Conservation (phyloP, 352 stramenopile species). For the Paralagenidium karlingii region DNA sequence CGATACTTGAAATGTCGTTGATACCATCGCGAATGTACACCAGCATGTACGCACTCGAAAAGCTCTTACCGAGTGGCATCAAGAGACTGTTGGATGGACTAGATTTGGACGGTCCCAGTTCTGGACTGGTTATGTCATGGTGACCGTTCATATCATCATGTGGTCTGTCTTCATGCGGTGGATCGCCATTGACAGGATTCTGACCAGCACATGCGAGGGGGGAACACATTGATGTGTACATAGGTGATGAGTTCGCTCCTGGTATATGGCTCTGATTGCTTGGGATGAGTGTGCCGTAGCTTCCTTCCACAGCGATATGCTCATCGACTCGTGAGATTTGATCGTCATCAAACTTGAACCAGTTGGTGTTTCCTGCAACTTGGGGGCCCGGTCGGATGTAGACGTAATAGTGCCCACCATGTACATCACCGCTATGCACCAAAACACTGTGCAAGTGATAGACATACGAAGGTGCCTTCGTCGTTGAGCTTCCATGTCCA, state of each 20-base stretch:
- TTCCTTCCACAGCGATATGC: conserved; percentile 56
- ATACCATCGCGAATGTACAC: conserved; percentile 72
- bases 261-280: conserved; percentile 6
- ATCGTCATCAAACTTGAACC: conserved; percentile 82
- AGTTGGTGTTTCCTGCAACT: conserved; percentile 41
- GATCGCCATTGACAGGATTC: neutral
- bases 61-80: conserved; percentile 43
- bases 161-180: too few relatives aligned
- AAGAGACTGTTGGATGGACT: conserved; percentile 30
- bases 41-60: conserved; percentile 83
- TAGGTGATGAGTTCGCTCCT: conserved; percentile 18
- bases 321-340: conserved; percentile 70
- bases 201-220: neutral
- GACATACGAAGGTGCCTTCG: conserved; percentile 15
- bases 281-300: conserved; percentile 41
- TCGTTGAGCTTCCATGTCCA: too few relatives aligned
- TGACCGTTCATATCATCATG: too few relatives aligned
- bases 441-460: conserved; percentile 80
- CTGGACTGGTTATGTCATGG: neutral
- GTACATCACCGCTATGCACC: conserved; percentile 77
- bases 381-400: conserved; percentile 75
- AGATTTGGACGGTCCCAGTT: too few relatives aligned
- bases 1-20: conserved; percentile 53
- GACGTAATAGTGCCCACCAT: conserved; percentile 82
- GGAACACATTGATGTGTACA: conserved; percentile 28